Evolutionary conservation across 2,329 filamentous ascomycete genomes (phyloP), one percentile per base, ranked within the genome.

Genomic region (Phialophora verrucosa): DNA sequence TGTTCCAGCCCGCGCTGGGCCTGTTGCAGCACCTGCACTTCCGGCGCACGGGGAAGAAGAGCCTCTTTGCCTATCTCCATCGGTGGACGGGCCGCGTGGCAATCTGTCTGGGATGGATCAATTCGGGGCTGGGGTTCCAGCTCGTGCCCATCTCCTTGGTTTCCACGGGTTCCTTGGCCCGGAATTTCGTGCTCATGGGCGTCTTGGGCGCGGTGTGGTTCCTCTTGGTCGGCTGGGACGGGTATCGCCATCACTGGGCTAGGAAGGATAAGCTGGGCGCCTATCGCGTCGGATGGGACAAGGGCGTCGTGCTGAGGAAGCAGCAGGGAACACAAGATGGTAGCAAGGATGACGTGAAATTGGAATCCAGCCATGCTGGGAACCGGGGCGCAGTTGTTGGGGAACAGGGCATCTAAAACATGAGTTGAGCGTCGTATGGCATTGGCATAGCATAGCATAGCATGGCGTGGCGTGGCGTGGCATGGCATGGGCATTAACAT

Each of bases 1-100:
- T 88, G 8, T 83, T 89, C 68, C 83, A 85, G 69, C 85, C 85
- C 0, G 73, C 82, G 1, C 76, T 85, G 44, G 85, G 85, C 1
- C 71, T 80, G 14, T 65, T 85, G 2, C 85, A 87, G 68, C 85
- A 87, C 70, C 64, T 74, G 4, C 70, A 82, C 47, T 87, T 81
- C 76, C 81, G 81, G 63, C 82, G 80, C 69, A 78, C 79, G 14
- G 76, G 78, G 4, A 73, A 60, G 14, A 63, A 64, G 31, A 62
- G 58, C n/a, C 27, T 64, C 10, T 65, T 79, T 4, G 82, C 82
- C 0, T 79, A 83, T 67, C 49, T 75, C 3, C 85, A 87, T 70
- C 77, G 85, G 53, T 87, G 85, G 85, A 72, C 85, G n/a, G 85
- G 85, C 27, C 79, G 85, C 4, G 70, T 77, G 35, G 76, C 81